Evolutionary conservation across 768 basidiomycete species (phyloP).

Genomic region (Psilocybe tampanensis): DNA sequence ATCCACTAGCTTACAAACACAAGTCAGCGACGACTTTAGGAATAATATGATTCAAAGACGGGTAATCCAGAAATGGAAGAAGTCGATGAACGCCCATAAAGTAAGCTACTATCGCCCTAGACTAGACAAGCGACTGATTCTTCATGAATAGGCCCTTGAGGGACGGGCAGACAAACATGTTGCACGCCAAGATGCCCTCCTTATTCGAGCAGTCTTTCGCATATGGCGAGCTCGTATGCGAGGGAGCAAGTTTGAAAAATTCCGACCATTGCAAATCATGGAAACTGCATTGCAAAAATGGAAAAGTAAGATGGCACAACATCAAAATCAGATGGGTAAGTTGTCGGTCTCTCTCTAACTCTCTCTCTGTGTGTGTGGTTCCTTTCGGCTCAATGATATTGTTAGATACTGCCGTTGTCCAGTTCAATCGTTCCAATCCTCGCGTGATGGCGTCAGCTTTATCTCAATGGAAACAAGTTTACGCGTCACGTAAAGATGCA

Average conservation of each 20-base stretch:
- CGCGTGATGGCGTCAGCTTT: constrained; percentile 18
- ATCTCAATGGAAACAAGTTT: constrained; percentile 23
- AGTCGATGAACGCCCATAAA: constrained; percentile 47
- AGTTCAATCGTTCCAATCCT: constrained; percentile 16
- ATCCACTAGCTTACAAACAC: constrained; percentile 4
- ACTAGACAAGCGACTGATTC: background rate
- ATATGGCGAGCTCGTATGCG: constrained; percentile 32
- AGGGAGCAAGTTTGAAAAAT: constrained; percentile 23
- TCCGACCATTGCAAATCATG: constrained; percentile 14
- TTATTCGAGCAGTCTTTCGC: constrained; percentile 26
- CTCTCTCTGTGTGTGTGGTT: too few species aligned
- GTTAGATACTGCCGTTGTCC: constrained; percentile 22
- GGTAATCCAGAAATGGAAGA: constrained; percentile 57
- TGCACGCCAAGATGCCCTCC: constrained; percentile 24
- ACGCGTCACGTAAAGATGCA: constrained; percentile 23
- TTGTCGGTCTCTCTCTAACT: too few species aligned
- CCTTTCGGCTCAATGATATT: background rate
- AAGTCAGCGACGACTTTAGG: constrained; percentile 13
- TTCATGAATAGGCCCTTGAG: constrained; percentile 49
- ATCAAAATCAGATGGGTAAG: constrained; percentile 22
- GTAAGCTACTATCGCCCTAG: constrained; percentile 27
- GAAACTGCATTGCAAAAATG: constrained; percentile 22
- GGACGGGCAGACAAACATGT: constrained; percentile 50
- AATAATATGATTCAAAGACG: constrained; percentile 40
- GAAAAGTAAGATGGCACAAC: constrained; percentile 19